Evolutionary conservation across 202 grass and related monocot species (phyloP).

Genomic region (Eragrostis tef): DNA sequence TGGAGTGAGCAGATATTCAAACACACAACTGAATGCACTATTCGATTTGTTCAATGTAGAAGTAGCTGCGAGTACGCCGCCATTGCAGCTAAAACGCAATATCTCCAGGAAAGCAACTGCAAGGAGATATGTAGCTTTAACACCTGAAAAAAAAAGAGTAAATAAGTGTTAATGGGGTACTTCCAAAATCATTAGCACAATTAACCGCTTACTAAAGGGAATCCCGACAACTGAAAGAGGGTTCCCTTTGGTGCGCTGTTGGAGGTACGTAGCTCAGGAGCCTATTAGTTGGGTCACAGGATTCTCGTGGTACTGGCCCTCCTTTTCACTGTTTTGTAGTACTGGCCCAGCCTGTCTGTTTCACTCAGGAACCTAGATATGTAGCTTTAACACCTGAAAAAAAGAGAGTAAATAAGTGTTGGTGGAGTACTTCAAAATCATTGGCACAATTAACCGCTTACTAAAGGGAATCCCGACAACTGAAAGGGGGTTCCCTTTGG

Average conservation of each 20-base stretch:
- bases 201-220: slow-evolving; percentile 39
- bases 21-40: slow-evolving; percentile 90
- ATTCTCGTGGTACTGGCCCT: neutral
- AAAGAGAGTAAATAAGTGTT: slow-evolving; percentile 41
- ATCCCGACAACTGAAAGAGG: neutral
- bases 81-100: slow-evolving; percentile 90
- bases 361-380: slow-evolving; percentile 48
- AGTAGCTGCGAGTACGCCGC: slow-evolving; percentile 70
- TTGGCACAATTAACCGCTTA: slow-evolving; percentile 25
- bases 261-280: neutral
- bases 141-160: slow-evolving; percentile 62
- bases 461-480: slow-evolving; percentile 20
- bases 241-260: neutral
- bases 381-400: slow-evolving; percentile 95
- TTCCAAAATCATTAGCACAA: slow-evolving; percentile 7
- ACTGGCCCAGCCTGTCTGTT: neutral
- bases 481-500: neutral
- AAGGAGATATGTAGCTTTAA: slow-evolving; percentile 97
- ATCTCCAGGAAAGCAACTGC: slow-evolving; percentile 97
- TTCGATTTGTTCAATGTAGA: slow-evolving; percentile 76
- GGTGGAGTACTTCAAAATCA: slow-evolving; percentile 29
- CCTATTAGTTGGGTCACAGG: neutral
- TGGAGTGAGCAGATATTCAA: slow-evolving; percentile 96
- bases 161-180: slow-evolving; percentile 43
- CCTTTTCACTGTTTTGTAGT: neutral